Evolutionary conservation across 345 rosid species (phyloP).

Genomic region (Linum usitatissimum): DNA sequence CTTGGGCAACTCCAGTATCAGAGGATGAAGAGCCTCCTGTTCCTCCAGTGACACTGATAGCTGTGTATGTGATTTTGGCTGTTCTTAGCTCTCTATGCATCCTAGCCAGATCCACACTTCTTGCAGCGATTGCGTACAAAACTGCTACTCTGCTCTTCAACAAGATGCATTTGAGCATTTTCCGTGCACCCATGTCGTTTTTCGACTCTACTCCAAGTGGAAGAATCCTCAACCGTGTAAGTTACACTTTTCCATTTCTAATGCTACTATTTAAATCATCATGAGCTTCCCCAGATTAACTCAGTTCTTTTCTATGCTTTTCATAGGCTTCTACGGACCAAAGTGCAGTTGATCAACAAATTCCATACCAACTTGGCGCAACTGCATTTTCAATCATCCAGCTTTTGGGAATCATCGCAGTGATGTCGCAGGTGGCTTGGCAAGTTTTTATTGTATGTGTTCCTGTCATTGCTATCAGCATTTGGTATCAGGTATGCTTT

Average conservation of each 20-base stretch:
- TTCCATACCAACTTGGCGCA: constrained; percentile 35
- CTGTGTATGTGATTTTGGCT: constrained; percentile 48
- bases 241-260: not conserved
- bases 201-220: constrained; percentile 85
- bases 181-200: constrained; percentile 71
- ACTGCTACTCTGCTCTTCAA: constrained; percentile 61
- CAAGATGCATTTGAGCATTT: constrained; percentile 54
- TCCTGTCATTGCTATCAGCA: constrained; percentile 47
- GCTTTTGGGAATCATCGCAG: constrained; percentile 54
- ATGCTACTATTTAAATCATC: not conserved
- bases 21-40: constrained; percentile 42
- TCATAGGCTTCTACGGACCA: constrained; percentile 78
- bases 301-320: constrained; percentile 5
- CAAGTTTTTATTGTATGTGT: constrained; percentile 60
- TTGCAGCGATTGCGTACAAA: constrained; percentile 47
- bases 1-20: constrained; percentile 65
- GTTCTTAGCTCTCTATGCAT: constrained; percentile 51
- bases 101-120: constrained; percentile 41
- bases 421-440: constrained; percentile 83
- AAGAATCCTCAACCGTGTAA: constrained; percentile 55
- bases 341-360: constrained; percentile 42
- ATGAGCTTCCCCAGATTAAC: not conserved
- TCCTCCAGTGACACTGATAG: constrained; percentile 30
- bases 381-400: constrained; percentile 43
- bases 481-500: constrained; percentile 69